These are phyloP conservation scores for Cicer pinnatifidum DNA, from an alignment of 306 rosid species.

Conservation along the genomic window DNA sequence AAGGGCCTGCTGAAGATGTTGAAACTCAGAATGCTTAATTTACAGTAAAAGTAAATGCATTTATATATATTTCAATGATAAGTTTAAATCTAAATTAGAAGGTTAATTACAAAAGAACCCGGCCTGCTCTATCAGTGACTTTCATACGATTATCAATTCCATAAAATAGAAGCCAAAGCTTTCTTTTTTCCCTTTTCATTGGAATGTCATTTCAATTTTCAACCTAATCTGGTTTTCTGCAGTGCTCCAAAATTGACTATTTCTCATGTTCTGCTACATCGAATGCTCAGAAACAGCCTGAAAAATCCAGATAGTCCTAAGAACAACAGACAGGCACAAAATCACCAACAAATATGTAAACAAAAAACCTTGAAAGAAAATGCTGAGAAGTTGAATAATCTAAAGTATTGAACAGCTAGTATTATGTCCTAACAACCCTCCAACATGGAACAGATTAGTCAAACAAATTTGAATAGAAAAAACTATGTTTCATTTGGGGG, in stretches of 20 bases:
- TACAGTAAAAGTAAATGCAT: neutral
- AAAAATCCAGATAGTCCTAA: conserved; percentile 28
- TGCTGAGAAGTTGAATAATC: neutral
- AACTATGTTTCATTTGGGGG: neutral
- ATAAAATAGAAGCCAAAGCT: neutral
- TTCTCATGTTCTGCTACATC: conserved; percentile 31
- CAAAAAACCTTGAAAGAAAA: neutral
- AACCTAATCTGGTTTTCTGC: neutral
- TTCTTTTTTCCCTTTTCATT: neutral
- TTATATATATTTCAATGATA: neutral
- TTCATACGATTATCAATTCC: conserved; percentile 12
- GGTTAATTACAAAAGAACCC: neutral
- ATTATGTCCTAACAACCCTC: conserved; percentile 8
- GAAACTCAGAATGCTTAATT: too few species aligned
- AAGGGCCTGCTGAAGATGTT: too few species aligned
- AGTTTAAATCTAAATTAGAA: neutral
- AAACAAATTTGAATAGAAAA: neutral
- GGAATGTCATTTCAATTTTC: conserved; percentile 9
- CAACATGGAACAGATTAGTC: neutral
- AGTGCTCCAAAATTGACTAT: conserved; percentile 29
- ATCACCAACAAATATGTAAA: neutral
- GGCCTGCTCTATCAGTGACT: conserved; percentile 8
- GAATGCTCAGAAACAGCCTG: conserved; percentile 21
- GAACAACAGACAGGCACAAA: conserved; percentile 21
- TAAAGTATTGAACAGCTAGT: neutral